These are phyloP conservation scores for Apiospora kogelbergensis DNA, from an alignment of 2,329 filamentous ascomycete species.

Conservation along the genomic window DNA sequence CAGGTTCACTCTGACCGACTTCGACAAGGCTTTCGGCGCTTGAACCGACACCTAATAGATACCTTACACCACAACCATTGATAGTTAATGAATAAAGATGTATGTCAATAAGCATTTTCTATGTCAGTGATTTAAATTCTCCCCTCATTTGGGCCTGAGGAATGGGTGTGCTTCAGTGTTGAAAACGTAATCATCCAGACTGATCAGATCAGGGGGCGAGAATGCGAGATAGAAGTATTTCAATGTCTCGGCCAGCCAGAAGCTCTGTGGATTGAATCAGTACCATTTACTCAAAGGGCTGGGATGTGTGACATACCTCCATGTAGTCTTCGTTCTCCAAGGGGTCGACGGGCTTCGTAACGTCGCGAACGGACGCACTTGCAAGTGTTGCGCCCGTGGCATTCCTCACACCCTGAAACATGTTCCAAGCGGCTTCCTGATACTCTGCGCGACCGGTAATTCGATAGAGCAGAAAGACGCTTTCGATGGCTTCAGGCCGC, in stretches of 20 bases:
- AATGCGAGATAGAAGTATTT: slow-evolving; percentile 48
- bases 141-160: slow-evolving; percentile 14
- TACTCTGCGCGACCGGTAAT: slow-evolving; percentile 27
- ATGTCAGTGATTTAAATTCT: too few species aligned
- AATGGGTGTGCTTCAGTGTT: slow-evolving; percentile 41
- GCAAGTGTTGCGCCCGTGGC: slow-evolving; percentile 25
- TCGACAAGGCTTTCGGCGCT: slow-evolving; percentile 62
- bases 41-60: slow-evolving; percentile 8
- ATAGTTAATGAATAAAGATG: neutral
- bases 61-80: neutral
- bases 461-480: slow-evolving; percentile 33
- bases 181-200: slow-evolving; percentile 60
- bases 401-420: slow-evolving; percentile 29
- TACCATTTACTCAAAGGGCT: neutral
- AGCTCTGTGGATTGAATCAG: slow-evolving; percentile 45
- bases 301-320: slow-evolving; percentile 25
- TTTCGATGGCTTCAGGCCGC: slow-evolving; percentile 34
- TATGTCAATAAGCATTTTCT: neutral
- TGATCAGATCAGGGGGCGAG: slow-evolving; percentile 53
- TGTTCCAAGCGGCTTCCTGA: slow-evolving; percentile 31
- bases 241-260: slow-evolving; percentile 64
- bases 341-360: slow-evolving; percentile 47
- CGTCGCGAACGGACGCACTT: slow-evolving; percentile 28
- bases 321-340: slow-evolving; percentile 43
- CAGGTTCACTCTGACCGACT: slow-evolving; percentile 68